Evolutionary conservation across 495 filamentous ascomycete genomes (phyloP), one percentile per base, ranked within the genome.

Genomic region (Hamigera avellanea): DNA sequence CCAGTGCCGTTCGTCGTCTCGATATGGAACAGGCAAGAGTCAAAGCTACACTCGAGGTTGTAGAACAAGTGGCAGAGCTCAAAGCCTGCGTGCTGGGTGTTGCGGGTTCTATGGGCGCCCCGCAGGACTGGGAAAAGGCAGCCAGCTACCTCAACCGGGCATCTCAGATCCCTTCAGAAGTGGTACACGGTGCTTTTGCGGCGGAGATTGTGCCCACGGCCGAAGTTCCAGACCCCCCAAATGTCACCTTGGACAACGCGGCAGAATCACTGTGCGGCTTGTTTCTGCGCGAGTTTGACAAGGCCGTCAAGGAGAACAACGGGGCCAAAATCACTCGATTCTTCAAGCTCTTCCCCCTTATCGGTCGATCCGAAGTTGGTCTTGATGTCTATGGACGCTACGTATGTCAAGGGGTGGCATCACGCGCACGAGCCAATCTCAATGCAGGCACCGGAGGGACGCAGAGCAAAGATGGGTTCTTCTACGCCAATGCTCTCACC

Each of bases 61-160:
- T 96, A 3, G 89, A 95, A 50, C 88, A 94, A 55, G 93, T 98
- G 4, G 79, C 84, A 6, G 91, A 98, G 62, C 80, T 98, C 32
- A 95, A 95, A 57, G 77, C 88, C 6, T 98, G 91, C 50, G 84
- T 96, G 27, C 73, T 95, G 14, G 93, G 91, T n/a, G 87, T 96
- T 17, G 76, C 84, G 10, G 88, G 86, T 13, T 88, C 83, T 27
- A 96, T 98, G 91, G 93, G 91, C 9, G 91, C 86, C 2, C 82
- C 93, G 26, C 91, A 98, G 57, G 93, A 96, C 59, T 98, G 93
- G 93, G 91, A 98, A 62, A 89, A 81, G 1, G 91, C 91, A 3
- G 91, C 91, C 26, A 81, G 72, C 23, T 96, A 95, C 55, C 69
- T 96, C 28, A 74, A 79, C 34, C 78, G 91, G 8, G 86, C 93